Evolutionary conservation across 169 alveolate species (phyloP).

Genomic region (Haemoproteus tartakovskyi): DNA sequence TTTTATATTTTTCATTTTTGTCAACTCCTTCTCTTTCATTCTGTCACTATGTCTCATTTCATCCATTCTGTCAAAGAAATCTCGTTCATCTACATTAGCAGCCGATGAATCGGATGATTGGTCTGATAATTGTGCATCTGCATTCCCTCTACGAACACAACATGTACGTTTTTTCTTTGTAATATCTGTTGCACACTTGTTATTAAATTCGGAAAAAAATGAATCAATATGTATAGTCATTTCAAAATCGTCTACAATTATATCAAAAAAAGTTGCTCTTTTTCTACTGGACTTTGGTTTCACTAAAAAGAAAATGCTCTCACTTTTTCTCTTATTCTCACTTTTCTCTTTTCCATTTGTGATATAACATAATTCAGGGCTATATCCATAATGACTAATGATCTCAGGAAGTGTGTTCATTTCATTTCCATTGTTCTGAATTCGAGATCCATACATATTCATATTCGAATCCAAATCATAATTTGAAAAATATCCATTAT

Average conservation of each 20-base stretch:
- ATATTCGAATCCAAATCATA: too few species aligned
- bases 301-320: constrained; percentile 3
- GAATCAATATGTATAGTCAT: constrained; percentile 11
- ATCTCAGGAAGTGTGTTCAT: too few species aligned
- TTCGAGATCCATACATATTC: too few species aligned
- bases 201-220: constrained; percentile 4
- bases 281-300: not conserved
- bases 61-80: not conserved
- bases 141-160: not conserved
- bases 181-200: not conserved
- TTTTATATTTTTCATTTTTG: too few species aligned
- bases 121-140: not conserved
- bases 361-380: too few species aligned
- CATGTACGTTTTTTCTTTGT: not conserved
- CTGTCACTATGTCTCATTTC: not conserved
- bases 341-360: too few species aligned
- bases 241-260: constrained; percentile 23
- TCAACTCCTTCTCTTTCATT: not conserved
- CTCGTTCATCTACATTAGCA: not conserved
- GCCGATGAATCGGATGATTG: not conserved
- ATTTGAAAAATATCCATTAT: too few species aligned
- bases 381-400: too few species aligned
- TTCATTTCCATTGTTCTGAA: too few species aligned
- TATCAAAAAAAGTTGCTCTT: not conserved
- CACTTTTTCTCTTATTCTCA: too few species aligned